Evolutionary conservation across 495 filamentous ascomycete species (phyloP).

Genomic region (Aspergillus funiculosus): DNA sequence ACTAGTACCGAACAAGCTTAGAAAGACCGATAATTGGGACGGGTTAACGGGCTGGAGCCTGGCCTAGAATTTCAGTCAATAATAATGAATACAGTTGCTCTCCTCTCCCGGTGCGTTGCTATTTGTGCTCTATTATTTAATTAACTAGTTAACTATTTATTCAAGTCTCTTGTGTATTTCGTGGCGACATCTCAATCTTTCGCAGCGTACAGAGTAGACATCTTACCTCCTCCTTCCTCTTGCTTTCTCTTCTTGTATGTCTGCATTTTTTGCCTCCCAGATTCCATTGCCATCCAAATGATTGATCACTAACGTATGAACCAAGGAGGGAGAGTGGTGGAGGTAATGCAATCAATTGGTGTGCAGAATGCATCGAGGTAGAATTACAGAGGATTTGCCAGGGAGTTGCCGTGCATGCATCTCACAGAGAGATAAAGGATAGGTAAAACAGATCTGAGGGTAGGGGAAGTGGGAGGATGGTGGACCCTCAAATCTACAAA

Average conservation of each 20-base stretch:
- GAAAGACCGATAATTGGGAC: slow-evolving; percentile 10
- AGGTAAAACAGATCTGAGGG: too few relatives aligned
- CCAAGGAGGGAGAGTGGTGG: neutral
- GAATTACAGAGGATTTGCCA: too few relatives aligned
- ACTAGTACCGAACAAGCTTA: slow-evolving; percentile 9
- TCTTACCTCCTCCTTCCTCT: neutral
- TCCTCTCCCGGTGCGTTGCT: neutral
- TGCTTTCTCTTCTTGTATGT: neutral
- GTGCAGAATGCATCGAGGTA: too few relatives aligned
- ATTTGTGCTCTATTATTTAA: neutral
- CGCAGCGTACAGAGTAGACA: neutral
- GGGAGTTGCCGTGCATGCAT: too few relatives aligned
- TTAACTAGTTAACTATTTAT: too few relatives aligned
- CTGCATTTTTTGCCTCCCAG: neutral
- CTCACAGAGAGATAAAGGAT: too few relatives aligned
- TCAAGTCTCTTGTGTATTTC: too few relatives aligned
- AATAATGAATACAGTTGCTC: too few relatives aligned
- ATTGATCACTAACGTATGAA: slow-evolving; percentile 3
- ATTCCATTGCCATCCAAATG: neutral
- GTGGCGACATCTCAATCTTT: slow-evolving; percentile 9
- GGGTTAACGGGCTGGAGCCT: neutral
- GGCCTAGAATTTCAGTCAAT: slow-evolving; percentile 9
- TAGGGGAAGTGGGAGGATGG: too few relatives aligned
- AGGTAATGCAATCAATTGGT: neutral
- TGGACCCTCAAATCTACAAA: too few relatives aligned